Evolutionary conservation across 148 eudicot species (phyloP), one percentile per base, ranked within the genome.

Genomic region (Rhododendron ferrugineum): DNA sequence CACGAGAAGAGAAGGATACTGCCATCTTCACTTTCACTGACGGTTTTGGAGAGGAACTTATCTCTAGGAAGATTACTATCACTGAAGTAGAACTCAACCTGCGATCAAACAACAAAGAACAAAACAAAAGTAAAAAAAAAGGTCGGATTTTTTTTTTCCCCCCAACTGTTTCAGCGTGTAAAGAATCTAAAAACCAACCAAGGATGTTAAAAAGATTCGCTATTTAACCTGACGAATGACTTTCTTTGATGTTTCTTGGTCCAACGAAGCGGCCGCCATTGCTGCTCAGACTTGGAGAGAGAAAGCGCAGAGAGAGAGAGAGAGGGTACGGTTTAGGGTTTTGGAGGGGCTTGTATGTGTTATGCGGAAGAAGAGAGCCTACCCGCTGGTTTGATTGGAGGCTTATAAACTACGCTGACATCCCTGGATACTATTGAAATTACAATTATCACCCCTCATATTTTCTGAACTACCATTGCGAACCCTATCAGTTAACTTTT

Each of bases 31-130:
- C 88, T 91, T 54, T 97, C 98, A 58, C 86, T 80, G 78, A 96
- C 86, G 3, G 97, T 88, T 49, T 91, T 87, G 84, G 20, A 88
- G 77, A 97, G 89, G 85, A 95, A 97, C 15, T 80, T 86, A 79
- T 97, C 99, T 58, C 92, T 88, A 0, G 98, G 98, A 74, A 97
- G 95, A 87, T 97, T 97, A 86, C 99, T 97, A 81, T 97, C 99
- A 85, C 99, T 90, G 88, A 96, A 95, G 82, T 96, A 96, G 83
- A 95, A 96, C 90, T 96, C 99, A 46, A 96, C 97, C 99, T 96
- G 90, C 84, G 70, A 18, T 82, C 1, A 30, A 28, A 84, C 6
- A 47, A 20, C 77, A 68, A 6, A 76, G 28, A 47, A 81, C 72
- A 75, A 6, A 76, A 26, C 40, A 83, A 52, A 10, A 78, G 10